Evolutionary conservation across 2,329 filamentous ascomycete genomes (phyloP).

Genomic region (Sporothrix pseudoabietina): DNA sequence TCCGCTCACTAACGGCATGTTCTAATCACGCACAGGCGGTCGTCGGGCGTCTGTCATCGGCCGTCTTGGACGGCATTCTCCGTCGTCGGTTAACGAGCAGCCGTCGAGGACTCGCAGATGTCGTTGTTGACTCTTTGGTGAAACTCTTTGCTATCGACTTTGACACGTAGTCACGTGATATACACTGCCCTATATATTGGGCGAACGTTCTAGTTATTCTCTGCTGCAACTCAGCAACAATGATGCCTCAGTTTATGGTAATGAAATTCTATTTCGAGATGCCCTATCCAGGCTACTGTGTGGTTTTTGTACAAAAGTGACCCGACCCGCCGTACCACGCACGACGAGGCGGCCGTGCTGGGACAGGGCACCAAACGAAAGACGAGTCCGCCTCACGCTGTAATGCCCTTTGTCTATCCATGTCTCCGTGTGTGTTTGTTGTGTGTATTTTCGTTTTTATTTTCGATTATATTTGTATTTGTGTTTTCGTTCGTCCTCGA

Average conservation of each 20-base stretch:
- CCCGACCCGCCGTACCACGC: constrained; percentile 13
- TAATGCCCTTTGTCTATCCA: not conserved
- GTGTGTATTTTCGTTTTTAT: not conserved
- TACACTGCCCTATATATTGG: not conserved
- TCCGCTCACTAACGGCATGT: not conserved
- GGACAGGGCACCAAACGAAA: not conserved
- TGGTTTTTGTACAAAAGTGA: constrained; percentile 24
- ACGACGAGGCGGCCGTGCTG: not conserved
- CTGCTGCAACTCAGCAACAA: not conserved
- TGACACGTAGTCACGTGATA: constrained; percentile 3
- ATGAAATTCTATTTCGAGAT: constrained; percentile 21
- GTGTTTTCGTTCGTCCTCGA: not conserved
- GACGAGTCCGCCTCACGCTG: constrained; percentile 1
- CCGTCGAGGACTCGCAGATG: not conserved
- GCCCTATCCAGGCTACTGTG: not conserved
- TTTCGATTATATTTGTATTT: not conserved
- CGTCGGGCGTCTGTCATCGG: too few relatives aligned
- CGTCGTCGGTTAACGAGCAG: not conserved
- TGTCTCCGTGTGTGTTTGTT: not conserved
- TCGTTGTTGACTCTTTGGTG: not conserved
- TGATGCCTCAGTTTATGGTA: too few relatives aligned
- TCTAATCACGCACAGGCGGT: not conserved
- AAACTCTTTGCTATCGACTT: not conserved
- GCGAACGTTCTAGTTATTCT: too few relatives aligned
- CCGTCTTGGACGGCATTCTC: not conserved